Evolutionary conservation across 139 green algal genomes (phyloP), one percentile per base, ranked within the genome.

Genomic region (Limnomonas spitsbergensis): DNA sequence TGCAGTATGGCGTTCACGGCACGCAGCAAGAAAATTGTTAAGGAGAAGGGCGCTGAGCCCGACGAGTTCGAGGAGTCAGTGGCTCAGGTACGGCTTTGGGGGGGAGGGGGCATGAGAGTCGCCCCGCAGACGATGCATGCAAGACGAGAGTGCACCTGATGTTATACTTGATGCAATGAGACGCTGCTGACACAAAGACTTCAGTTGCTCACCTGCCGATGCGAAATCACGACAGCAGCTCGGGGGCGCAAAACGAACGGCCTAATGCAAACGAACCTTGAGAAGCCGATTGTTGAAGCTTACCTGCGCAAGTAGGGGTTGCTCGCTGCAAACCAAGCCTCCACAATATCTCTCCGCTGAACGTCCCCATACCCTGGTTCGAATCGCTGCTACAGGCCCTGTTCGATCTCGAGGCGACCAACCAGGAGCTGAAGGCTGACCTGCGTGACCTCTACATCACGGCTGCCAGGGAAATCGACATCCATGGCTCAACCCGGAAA

Each of bases 391-490:
- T 69, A 53, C 91, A 99, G 96, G 96, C 96, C 61, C 90, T 99
- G 27, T 99, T 99, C 79, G 96, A 99, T 84, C 85, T 99, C 76
- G 96, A 99, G 91, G 94, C 94, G 35, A 99, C 96, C 61, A 99
- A 99, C 82, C 72, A 82, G 3, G 96, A 99, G 93, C 92, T 99
- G 74, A 99, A 99, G 93, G 84, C 81, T 71, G 95, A 98, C 87
- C 90, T 99, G 79, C 82, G 90, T 52, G 96, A 99, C 85, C 90
- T 99, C 72, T 99, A 97, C 92, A 99, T 99, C 88, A 96, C 92
- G 47, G 83, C 78, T 42, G 96, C 96, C 32, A 90, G 92, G 87
- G 95, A 98, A 88, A 86, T 98, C 78, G 95, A 98, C 81, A 86
- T 98, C 9, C 85, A 85, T 2, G 82, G 83, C 75, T 83, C 83